These are phyloP conservation scores for Annulohypoxylon nitens DNA, from an alignment of 495 filamentous ascomycete genomes.

Conservation along the genomic window DNA sequence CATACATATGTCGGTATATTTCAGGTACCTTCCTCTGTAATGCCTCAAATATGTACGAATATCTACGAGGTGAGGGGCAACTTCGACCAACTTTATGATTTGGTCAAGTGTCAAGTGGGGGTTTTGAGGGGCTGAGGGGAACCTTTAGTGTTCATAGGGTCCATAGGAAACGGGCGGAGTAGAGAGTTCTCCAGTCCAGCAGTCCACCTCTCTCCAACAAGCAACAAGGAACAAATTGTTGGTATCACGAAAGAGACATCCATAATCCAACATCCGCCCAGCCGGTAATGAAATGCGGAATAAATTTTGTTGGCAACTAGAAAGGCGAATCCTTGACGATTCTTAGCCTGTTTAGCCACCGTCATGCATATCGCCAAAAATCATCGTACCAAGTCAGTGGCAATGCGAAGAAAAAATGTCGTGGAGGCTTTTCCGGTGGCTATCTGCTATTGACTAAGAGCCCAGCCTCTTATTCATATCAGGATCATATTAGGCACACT, in stretches of 20 bases:
- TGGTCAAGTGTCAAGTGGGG: slow-evolving; percentile 15
- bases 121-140: slow-evolving; percentile 33
- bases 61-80: slow-evolving; percentile 26
- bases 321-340: slow-evolving; percentile 13
- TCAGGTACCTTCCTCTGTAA: slow-evolving; percentile 3
- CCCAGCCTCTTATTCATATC: neutral
- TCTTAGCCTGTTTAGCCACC: slow-evolving; percentile 19
- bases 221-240: slow-evolving; percentile 6
- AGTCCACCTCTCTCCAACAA: neutral
- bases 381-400: slow-evolving; percentile 3
- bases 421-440: neutral
- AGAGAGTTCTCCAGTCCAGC: slow-evolving; percentile 3
- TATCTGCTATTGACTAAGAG: neutral
- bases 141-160: neutral
- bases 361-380: slow-evolving; percentile 11
- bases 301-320: slow-evolving; percentile 22
- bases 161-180: neutral
- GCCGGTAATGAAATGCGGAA: slow-evolving; percentile 8
- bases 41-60: slow-evolving; percentile 3
- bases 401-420: neutral
- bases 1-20: neutral
- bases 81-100: slow-evolving; percentile 15
- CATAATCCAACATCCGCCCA: slow-evolving; percentile 8
- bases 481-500: neutral
- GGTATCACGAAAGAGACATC: neutral